Conservation (phyloP, 495 filamentous ascomycete genomes). For the Tuber magnatum region DNA sequence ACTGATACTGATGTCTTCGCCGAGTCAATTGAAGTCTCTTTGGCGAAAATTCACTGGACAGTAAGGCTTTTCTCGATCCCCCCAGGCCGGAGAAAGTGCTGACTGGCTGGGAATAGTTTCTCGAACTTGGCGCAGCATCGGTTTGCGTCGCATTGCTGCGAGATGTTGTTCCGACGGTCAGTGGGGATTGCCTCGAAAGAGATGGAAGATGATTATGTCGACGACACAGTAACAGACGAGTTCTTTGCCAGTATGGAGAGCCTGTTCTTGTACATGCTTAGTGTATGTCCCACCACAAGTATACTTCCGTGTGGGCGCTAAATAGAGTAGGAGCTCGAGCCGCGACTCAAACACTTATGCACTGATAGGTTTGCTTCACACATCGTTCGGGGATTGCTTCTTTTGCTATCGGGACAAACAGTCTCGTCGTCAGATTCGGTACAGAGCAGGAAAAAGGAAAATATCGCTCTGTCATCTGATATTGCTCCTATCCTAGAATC, state of each 20-base stretch:
- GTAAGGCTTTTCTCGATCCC: conserved; percentile 41
- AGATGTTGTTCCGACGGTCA: conserved; percentile 77
- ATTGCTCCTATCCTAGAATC: conserved; percentile 41
- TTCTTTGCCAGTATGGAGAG: conserved; percentile 64
- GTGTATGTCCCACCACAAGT: conserved; percentile 35
- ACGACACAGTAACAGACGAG: conserved; percentile 43
- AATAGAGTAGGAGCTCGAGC: conserved; percentile 58
- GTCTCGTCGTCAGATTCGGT: conserved; percentile 53
- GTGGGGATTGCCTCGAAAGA: conserved; percentile 71
- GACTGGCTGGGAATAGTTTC: conserved; percentile 49
- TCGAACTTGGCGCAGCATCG: conserved; percentile 82
- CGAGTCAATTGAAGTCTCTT: conserved; percentile 71
- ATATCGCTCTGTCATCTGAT: conserved; percentile 51
- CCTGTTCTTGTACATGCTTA: conserved; percentile 69
- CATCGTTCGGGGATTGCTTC: conserved; percentile 70
- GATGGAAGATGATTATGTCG: conserved; percentile 47
- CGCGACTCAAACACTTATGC: conserved; percentile 72
- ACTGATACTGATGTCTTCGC: conserved; percentile 71
- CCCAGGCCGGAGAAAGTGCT: neutral
- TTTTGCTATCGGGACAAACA: conserved; percentile 77
- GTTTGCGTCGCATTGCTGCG: conserved; percentile 94
- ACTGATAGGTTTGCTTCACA: conserved; percentile 89
- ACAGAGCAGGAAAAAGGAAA: conserved; percentile 84
- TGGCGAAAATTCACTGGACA: conserved; percentile 81
- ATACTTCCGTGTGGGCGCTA: neutral